Conservation (phyloP, 2,329 filamentous ascomycete genomes). For the Neonectria hederae region DNA sequence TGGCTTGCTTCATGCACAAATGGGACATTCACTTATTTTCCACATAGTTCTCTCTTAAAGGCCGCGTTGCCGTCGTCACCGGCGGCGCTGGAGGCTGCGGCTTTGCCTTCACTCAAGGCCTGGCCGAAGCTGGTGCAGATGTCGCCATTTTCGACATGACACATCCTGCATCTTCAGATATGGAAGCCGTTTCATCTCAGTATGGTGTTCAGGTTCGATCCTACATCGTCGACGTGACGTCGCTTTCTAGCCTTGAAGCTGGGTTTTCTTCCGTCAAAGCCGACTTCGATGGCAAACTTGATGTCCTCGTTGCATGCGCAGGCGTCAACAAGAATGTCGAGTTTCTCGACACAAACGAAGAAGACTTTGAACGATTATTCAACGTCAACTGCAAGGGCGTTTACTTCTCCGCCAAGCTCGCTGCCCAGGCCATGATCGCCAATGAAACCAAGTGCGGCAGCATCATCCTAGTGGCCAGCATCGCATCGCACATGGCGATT, state of each 20-base stretch:
- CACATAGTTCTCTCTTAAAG: slow-evolving; percentile 57
- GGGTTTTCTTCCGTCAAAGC: slow-evolving; percentile 55
- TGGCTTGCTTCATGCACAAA: neutral
- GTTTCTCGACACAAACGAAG: slow-evolving; percentile 67
- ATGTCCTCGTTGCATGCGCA: slow-evolving; percentile 67
- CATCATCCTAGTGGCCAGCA: slow-evolving; percentile 63
- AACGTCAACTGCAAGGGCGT: slow-evolving; percentile 73
- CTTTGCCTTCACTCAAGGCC: slow-evolving; percentile 66
- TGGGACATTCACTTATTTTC: neutral
- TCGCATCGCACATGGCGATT: slow-evolving; percentile 61
- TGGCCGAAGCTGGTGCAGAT: slow-evolving; percentile 65
- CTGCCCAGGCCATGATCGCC: slow-evolving; percentile 60
- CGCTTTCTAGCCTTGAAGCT: slow-evolving; percentile 61
- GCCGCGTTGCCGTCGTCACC: slow-evolving; percentile 54
- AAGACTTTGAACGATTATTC: slow-evolving; percentile 71
- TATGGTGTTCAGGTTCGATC: slow-evolving; percentile 52
- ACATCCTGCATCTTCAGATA: slow-evolving; percentile 55
- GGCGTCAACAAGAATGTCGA: slow-evolving; percentile 67
- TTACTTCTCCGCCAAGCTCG: slow-evolving; percentile 64
- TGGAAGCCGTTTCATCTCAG: slow-evolving; percentile 55
- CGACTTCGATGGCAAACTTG: slow-evolving; percentile 58
- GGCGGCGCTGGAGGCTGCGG: slow-evolving; percentile 71
- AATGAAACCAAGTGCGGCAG: slow-evolving; percentile 61
- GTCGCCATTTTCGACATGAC: slow-evolving; percentile 69
- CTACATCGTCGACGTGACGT: slow-evolving; percentile 62